Evolutionary conservation across 805 yeast genomes (phyloP).

Genomic region (Starmerella bombi): DNA sequence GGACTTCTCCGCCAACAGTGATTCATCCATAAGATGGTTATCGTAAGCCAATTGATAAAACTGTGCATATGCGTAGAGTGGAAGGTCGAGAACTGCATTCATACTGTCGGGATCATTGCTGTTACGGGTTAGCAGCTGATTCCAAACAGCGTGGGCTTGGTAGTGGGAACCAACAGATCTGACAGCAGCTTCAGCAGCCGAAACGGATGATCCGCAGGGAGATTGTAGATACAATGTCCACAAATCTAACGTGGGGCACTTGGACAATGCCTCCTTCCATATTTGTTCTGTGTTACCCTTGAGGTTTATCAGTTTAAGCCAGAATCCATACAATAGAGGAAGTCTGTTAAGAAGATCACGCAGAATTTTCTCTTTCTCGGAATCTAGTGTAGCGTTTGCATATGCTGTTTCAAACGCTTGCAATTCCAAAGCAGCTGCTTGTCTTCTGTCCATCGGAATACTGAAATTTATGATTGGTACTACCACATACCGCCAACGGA

Average conservation of each 20-base stretch:
- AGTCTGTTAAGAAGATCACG: no score
- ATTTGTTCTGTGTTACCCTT: slow-evolving; percentile 11
- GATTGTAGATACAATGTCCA: slow-evolving; percentile 25
- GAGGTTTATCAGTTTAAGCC: slow-evolving; percentile 28
- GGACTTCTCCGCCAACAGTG: slow-evolving; percentile 18
- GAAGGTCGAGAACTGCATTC: slow-evolving; percentile 33
- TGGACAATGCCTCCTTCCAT: slow-evolving; percentile 16
- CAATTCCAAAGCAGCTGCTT: no score
- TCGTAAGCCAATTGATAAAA: slow-evolving; percentile 39
- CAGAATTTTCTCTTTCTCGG: no score
- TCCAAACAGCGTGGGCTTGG: slow-evolving; percentile 74
- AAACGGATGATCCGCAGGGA: slow-evolving; percentile 24
- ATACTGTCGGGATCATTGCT: slow-evolving; percentile 35
- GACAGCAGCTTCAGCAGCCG: slow-evolving; percentile 37
- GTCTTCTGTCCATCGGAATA: no score
- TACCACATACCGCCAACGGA: no score
- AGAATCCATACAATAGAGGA: slow-evolving; percentile 33
- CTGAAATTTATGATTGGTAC: no score
- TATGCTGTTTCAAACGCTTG: no score
- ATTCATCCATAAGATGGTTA: slow-evolving; percentile 1
- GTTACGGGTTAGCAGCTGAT: slow-evolving; percentile 46
- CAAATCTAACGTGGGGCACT: slow-evolving; percentile 28
- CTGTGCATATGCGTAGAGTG: slow-evolving; percentile 77
- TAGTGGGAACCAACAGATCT: slow-evolving; percentile 53
- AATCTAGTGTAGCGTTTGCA: no score